Percentiles rank a stretch among this genome's conserved stretches.
These are phyloP conservation scores for Xylariaceae sp. DNA, from an alignment of 2,329 filamentous ascomycete genomes.

Conservation along the genomic window DNA sequence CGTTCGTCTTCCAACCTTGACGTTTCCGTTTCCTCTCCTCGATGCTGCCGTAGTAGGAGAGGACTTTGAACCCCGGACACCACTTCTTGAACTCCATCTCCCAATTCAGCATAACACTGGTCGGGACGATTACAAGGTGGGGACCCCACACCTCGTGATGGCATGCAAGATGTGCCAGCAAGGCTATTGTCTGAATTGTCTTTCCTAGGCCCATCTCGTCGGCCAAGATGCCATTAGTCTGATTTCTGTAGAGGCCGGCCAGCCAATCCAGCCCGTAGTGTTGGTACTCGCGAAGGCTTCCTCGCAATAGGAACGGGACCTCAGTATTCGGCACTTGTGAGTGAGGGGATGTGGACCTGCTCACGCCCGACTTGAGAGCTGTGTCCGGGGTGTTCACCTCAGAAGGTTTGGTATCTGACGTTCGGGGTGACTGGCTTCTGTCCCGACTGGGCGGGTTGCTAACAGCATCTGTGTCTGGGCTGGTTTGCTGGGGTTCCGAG, in stretches of 20 bases:
- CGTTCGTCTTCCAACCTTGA: conserved; percentile 86
- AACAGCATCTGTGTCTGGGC: conserved; percentile 34
- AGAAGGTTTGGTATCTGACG: conserved; percentile 43
- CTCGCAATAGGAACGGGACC: conserved; percentile 75
- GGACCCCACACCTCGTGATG: conserved; percentile 90
- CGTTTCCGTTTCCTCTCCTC: conserved; percentile 89
- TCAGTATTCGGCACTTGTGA: conserved; percentile 52
- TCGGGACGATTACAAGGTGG: conserved; percentile 91
- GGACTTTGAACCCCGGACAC: conserved; percentile 94
- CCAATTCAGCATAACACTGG: conserved; percentile 98
- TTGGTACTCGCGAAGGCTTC: conserved; percentile 89
- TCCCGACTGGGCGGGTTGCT: conserved; percentile 37
- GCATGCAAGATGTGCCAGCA: conserved; percentile 87
- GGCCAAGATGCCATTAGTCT: conserved; percentile 91
- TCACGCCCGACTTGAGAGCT: conserved; percentile 26
- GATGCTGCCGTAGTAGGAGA: conserved; percentile 91
- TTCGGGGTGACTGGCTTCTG: conserved; percentile 39
- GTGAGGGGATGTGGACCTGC: conserved; percentile 28
- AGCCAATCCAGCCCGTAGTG: conserved; percentile 97
- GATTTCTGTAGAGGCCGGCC: conserved; percentile 81
- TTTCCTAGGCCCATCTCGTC: conserved; percentile 99
- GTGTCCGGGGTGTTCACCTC: conserved; percentile 38
- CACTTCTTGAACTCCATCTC: conserved; percentile 99
- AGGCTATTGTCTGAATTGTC: conserved; percentile 93
- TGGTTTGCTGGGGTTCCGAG: conserved; percentile 24